Percentiles rank a stretch among this genome's conserved stretches.
phyloP scores from a whole-genome alignment of 805 yeast species.

The Yarrowia yakushimensis region DNA sequence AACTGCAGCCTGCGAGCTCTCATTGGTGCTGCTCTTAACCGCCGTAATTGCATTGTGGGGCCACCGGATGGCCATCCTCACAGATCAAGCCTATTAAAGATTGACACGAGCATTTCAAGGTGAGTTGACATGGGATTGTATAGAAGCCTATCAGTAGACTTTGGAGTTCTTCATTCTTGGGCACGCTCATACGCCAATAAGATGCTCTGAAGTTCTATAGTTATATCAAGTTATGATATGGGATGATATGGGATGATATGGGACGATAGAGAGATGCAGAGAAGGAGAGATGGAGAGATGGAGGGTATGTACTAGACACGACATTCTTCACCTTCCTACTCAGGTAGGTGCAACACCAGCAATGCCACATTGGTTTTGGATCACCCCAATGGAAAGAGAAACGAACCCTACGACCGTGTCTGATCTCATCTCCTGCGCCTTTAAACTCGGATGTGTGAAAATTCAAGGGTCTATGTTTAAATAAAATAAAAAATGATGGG shows the following conservation, averaged over 20 bases:
- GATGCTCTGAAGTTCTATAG: not conserved
- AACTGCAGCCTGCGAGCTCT: not conserved
- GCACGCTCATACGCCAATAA: not conserved
- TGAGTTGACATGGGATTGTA: too few species aligned
- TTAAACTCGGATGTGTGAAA: conserved; percentile 3
- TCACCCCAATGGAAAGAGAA: not conserved
- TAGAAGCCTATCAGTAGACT: not conserved
- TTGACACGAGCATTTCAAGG: too few species aligned
- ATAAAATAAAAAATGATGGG: not conserved
- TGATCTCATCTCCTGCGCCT: not conserved
- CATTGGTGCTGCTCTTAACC: not conserved
- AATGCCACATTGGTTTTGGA: not conserved
- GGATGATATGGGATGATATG: too few species aligned
- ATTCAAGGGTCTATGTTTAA: conserved; percentile 9
- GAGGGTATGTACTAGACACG: not conserved
- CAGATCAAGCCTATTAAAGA: too few species aligned
- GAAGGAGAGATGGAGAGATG: too few species aligned
- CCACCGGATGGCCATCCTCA: too few species aligned
- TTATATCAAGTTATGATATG: too few species aligned
- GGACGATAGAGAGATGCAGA: too few species aligned
- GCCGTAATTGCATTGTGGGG: too few species aligned
- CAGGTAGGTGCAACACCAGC: too few species aligned
- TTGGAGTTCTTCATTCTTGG: not conserved
- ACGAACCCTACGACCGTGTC: not conserved
- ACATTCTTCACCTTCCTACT: not conserved